Evolutionary conservation across 139 green algal genomes (phyloP), one percentile per base, ranked within the genome.

Genomic region (Chlamydomonas schloesseri): DNA sequence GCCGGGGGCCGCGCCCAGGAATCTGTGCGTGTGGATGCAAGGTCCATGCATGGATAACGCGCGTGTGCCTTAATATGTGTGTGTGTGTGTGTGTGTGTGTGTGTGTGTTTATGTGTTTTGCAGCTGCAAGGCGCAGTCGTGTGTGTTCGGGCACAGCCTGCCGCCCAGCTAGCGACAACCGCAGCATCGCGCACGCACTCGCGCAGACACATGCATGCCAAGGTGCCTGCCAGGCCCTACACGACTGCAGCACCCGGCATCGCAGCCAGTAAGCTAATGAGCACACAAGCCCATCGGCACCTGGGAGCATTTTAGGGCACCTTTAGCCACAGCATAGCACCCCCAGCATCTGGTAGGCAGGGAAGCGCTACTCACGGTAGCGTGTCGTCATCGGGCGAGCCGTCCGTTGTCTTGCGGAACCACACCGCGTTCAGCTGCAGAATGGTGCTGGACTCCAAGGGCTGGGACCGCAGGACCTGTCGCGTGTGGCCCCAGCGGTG

Each of bases 361-460:
- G n/a, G n/a, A n/a, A n/a, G n/a, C n/a, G n/a, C n/a, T n/a, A 73
- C 60, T 73, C 42, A 83, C 60, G 76, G 37, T 13, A 83, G 55
- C 60, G 17, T 73, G 28, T 83, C 76, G 29, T 83, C 76, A 11
- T 83, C 76, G 37, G 76, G 60, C 4, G 62, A 11, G 4, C 8
- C 60, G 60, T 15, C n/a, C 33, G 57, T 17, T 15, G 34, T 33
- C 26, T 31, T 46, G 2, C 76, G 34, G 42, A 83, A 83, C 26
- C 26, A 83, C 36, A 83, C 31, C 60, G 37, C 76, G 37, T 71
- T 31, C 37, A 83, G 26, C 76, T 83, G 76, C 37, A 83, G 29
- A 37, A 83, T 46, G 60, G 60, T 73, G 60, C 55, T 71, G 26
- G 47, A 6, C 62, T 83, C 76, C 28, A 83, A 14, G 8, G 60